phyloP scores from a whole-genome alignment of 352 stramenopile genomes.

The Phytophthora multivora region DNA sequence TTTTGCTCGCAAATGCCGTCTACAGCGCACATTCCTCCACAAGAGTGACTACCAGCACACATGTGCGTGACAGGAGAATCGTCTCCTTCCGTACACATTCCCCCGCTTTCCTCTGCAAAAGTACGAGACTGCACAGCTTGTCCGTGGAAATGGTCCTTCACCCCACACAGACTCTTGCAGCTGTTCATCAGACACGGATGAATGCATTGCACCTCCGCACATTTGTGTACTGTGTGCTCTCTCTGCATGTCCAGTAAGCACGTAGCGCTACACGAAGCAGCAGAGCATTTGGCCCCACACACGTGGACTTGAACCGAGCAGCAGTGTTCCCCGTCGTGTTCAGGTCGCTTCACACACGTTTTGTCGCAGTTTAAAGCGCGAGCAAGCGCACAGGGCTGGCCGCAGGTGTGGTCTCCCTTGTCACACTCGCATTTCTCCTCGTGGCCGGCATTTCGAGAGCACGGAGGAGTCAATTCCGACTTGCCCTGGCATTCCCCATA shows the following conservation, averaged over 20 bases:
- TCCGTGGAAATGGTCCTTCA: constrained; percentile 64
- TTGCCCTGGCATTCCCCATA: constrained; percentile 35
- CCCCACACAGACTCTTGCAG: constrained; percentile 43
- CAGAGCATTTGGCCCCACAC: constrained; percentile 52
- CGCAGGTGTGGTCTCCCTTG: constrained; percentile 62
- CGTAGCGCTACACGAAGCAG: constrained; percentile 31
- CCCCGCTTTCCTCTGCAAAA: constrained; percentile 27
- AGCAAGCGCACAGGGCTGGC: constrained; percentile 31
- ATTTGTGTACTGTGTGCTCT: constrained; percentile 56
- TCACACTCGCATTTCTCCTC: constrained; percentile 63
- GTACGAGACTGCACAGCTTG: constrained; percentile 10
- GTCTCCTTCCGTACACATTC: background rate
- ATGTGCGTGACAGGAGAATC: constrained; percentile 40
- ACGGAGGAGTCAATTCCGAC: constrained; percentile 17
- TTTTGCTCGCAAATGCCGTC: constrained; percentile 69
- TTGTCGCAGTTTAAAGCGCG: constrained; percentile 52
- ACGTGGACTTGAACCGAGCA: constrained; percentile 63
- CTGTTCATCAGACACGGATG: constrained; percentile 52
- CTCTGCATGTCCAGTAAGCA: constrained; percentile 56
- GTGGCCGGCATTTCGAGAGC: constrained; percentile 51
- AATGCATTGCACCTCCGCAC: constrained; percentile 51
- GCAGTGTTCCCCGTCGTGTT: constrained; percentile 37
- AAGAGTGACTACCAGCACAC: constrained; percentile 46
- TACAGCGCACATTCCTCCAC: constrained; percentile 43
- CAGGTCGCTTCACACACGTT: constrained; percentile 40